phyloP scores from a whole-genome alignment of 495 filamentous ascomycete species.

The Sabuloglossum arenarium region DNA sequence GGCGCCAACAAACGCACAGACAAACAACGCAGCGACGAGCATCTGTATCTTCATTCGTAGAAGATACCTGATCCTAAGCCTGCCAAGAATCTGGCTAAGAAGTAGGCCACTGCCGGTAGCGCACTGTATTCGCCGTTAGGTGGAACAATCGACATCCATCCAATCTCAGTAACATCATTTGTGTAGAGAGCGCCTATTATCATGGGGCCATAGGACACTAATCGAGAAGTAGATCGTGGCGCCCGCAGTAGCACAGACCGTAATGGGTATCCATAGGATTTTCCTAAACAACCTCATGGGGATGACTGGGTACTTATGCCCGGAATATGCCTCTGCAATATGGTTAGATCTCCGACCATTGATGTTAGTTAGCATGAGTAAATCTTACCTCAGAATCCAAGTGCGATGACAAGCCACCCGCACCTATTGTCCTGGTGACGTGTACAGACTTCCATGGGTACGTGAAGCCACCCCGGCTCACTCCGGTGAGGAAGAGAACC shows the following conservation, averaged over 20 bases:
- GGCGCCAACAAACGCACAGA: conserved; percentile 8
- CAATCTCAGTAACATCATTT: conserved; percentile 16
- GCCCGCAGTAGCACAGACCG: conserved; percentile 18
- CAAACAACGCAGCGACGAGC: conserved; percentile 6
- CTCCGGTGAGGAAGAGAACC: conserved; percentile 24
- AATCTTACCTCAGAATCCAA: conserved; percentile 9
- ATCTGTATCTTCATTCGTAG: conserved; percentile 9
- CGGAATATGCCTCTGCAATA: conserved; percentile 1
- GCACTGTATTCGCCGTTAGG: conserved; percentile 4
- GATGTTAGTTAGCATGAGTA: background rate
- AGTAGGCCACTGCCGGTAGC: conserved; percentile 10
- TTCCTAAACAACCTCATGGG: conserved; percentile 14
- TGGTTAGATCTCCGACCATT: background rate
- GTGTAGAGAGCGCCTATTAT: conserved; percentile 14
- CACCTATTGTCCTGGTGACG: conserved; percentile 8
- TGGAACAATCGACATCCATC: conserved; percentile 15
- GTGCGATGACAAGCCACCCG: conserved; percentile 8
- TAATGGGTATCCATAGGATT: conserved; percentile 20
- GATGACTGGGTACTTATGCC: conserved; percentile 6
- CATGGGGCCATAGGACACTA: conserved; percentile 19
- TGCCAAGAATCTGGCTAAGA: conserved; percentile 9
- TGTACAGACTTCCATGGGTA: conserved; percentile 15
- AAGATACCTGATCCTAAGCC: conserved; percentile 7
- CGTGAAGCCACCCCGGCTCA: conserved; percentile 15
- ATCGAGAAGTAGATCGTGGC: conserved; percentile 21